Evolutionary conservation across 2,329 filamentous ascomycete species (phyloP).

Genomic region (Aspergillus fumigatus): DNA sequence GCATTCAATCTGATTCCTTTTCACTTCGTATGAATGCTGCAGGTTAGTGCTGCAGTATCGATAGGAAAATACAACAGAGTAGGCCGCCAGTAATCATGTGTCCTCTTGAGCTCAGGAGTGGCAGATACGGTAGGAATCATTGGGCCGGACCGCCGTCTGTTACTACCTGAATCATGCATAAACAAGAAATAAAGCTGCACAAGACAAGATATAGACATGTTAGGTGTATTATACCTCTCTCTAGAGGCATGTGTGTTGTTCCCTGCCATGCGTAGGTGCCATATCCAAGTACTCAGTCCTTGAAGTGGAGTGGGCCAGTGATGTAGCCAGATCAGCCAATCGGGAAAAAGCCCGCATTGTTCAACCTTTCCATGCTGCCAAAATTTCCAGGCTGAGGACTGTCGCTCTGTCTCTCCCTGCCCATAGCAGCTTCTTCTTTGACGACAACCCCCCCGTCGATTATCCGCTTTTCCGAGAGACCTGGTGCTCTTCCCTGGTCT

Average conservation of each 20-base stretch:
- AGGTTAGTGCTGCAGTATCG: too few relatives aligned
- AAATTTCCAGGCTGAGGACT: not conserved
- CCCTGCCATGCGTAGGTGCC: not conserved
- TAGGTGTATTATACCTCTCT: too few relatives aligned
- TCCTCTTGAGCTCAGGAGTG: too few relatives aligned
- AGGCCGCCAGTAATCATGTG: too few relatives aligned
- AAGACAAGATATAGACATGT: not conserved
- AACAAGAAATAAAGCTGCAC: not conserved
- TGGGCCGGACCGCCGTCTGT: not conserved
- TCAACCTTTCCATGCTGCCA: not conserved
- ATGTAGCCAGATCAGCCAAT: not conserved
- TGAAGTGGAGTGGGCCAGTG: not conserved
- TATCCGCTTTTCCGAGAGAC: not conserved
- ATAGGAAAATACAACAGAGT: too few relatives aligned
- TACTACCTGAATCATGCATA: not conserved
- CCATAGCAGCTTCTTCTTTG: not conserved
- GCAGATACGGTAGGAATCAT: too few relatives aligned
- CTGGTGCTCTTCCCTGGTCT: not conserved
- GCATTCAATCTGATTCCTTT: too few relatives aligned
- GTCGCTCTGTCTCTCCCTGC: not conserved
- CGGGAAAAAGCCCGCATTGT: slow-evolving; percentile 2
- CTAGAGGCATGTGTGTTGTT: too few relatives aligned
- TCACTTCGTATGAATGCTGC: too few relatives aligned
- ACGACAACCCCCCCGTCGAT: not conserved
- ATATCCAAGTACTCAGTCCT: not conserved